phyloP scores from a whole-genome alignment of 306 rosid genomes.

The Luffa acutangula region DNA sequence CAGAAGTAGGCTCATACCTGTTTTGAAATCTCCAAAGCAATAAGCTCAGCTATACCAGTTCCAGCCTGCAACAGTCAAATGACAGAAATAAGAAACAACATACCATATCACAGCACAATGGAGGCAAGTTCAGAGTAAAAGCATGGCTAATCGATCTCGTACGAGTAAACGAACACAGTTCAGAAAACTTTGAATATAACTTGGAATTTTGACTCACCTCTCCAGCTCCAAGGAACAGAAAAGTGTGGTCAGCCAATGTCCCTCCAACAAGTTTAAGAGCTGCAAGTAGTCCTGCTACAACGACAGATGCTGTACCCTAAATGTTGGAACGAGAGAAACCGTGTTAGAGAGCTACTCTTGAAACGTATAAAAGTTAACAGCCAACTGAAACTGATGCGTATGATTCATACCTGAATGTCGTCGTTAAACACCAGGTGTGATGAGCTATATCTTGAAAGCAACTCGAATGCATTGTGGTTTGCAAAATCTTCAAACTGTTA shows the following conservation, averaged over 20 bases:
- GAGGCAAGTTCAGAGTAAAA: not conserved
- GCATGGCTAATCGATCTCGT: not conserved
- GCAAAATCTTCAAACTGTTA: constrained; percentile 91
- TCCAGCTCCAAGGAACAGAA: constrained; percentile 96
- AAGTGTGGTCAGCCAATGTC: constrained; percentile 76
- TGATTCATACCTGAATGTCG: constrained; percentile 66
- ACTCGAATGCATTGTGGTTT: constrained; percentile 89
- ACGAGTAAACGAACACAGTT: not conserved
- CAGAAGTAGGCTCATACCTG: constrained; percentile 48
- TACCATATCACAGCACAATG: not conserved
- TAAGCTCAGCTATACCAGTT: constrained; percentile 96
- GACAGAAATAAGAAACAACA: constrained; percentile 24
- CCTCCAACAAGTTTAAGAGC: constrained; percentile 83
- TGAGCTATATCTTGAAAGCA: constrained; percentile 62
- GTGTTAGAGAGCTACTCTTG: constrained; percentile 8
- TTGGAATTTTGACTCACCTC: constrained; percentile 42
- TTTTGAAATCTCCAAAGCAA: constrained; percentile 91
- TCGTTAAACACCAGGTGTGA: constrained; percentile 94
- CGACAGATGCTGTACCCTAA: constrained; percentile 96
- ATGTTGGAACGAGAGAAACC: constrained; percentile 14
- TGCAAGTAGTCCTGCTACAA: constrained; percentile 80
- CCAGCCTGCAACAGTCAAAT: constrained; percentile 72
- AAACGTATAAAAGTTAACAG: constrained; percentile 15
- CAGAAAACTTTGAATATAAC: not conserved
- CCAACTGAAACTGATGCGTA: not conserved